phyloP scores from a whole-genome alignment of 495 filamentous ascomycete species.

The Cryomyces antarcticus region DNA sequence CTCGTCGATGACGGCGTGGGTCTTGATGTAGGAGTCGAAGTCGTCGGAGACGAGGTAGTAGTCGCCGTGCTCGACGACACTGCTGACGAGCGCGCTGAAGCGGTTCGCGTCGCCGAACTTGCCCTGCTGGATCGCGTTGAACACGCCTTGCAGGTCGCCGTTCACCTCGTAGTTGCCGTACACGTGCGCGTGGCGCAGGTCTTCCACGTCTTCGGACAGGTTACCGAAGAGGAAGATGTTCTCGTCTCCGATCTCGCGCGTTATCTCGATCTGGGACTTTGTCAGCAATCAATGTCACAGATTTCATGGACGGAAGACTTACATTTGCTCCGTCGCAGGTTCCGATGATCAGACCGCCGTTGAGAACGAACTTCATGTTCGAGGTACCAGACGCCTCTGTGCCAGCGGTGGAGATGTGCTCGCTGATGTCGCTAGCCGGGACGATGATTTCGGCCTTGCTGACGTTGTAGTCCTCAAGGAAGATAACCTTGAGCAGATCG shows the following conservation, averaged over 20 bases:
- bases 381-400: constrained; percentile 55
- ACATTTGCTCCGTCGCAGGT: constrained; percentile 97
- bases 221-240: constrained; percentile 99
- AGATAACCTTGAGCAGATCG: constrained; percentile 89
- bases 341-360: constrained; percentile 90
- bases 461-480: constrained; percentile 96
- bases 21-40: constrained; percentile 81
- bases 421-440: constrained; percentile 87
- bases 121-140: constrained; percentile 54
- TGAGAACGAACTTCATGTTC: constrained; percentile 99
- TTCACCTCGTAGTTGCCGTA: constrained; percentile 67
- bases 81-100: constrained; percentile 62
- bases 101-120: constrained; percentile 56
- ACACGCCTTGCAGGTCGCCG: constrained; percentile 53
- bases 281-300: constrained; percentile 4
- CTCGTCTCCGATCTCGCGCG: constrained; percentile 80
- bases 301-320: constrained; percentile 19
- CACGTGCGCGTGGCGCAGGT: constrained; percentile 76
- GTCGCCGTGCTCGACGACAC: constrained; percentile 81
- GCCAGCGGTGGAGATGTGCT: constrained; percentile 96
- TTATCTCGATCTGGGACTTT: constrained; percentile 67
- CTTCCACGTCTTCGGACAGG: constrained; percentile 89
- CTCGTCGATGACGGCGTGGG: constrained; percentile 75
- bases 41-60: constrained; percentile 96
- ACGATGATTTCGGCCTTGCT: constrained; percentile 95